Evolutionary conservation across 1,284 basidiomycete species (phyloP).

Genomic region (Apiotrichum akiyoshidainum): DNA sequence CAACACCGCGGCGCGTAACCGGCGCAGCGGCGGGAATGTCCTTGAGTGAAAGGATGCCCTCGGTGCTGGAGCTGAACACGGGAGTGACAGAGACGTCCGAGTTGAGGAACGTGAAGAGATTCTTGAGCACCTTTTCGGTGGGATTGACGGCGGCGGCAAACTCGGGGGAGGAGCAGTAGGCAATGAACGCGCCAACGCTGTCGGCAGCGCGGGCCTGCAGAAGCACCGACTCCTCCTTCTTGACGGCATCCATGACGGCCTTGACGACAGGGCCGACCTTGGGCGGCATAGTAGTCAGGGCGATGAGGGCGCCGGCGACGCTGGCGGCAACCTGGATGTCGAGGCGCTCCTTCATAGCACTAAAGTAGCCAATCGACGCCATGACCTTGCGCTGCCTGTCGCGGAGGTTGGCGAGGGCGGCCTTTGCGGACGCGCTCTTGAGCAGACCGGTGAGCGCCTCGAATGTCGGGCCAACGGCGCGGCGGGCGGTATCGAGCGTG

Average conservation of each 20-base stretch:
- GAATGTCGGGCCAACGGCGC: conserved; percentile 69
- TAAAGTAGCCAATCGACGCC: conserved; percentile 75
- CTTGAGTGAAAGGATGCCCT: conserved; percentile 74
- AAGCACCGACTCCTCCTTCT: conserved; percentile 88
- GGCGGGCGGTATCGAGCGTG: conserved; percentile 73
- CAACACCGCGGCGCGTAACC: conserved; percentile 50
- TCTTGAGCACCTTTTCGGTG: conserved; percentile 94
- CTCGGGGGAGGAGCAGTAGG: conserved; percentile 71
- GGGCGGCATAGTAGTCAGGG: conserved; percentile 74
- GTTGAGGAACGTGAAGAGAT: conserved; percentile 94
- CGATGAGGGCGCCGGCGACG: conserved; percentile 86
- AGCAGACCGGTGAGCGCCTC: conserved; percentile 57
- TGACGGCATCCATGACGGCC: conserved; percentile 96
- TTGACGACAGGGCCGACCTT: conserved; percentile 97
- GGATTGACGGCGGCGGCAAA: conserved; percentile 57
- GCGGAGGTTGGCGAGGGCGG: conserved; percentile 67
- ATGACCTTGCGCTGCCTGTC: conserved; percentile 74
- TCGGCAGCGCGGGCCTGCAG: conserved; percentile 86
- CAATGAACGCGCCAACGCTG: conserved; percentile 82
- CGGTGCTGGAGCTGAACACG: conserved; percentile 67
- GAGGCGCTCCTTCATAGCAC: conserved; percentile 77
- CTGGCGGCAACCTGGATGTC: conserved; percentile 85
- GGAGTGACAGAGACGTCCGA: conserved; percentile 86
- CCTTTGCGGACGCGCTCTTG: conserved; percentile 71
- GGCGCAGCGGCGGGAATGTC: conserved; percentile 51